Conservation (phyloP, 805 yeast species). For the Barnettozyma salicaria region DNA sequence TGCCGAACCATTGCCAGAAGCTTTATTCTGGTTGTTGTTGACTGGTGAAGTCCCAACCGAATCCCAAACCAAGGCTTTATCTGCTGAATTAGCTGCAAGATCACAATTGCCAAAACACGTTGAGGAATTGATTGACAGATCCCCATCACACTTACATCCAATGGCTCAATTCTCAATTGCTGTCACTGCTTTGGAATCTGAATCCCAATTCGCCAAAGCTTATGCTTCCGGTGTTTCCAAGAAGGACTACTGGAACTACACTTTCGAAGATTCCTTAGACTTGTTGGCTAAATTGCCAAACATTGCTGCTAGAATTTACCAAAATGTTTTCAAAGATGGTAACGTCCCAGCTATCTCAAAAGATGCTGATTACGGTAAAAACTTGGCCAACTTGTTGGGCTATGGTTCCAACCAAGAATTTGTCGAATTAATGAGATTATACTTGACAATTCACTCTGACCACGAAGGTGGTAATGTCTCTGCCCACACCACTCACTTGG, state of each 20-base stretch:
- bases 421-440: conserved; percentile 73
- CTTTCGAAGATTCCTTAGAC: conserved; percentile 76
- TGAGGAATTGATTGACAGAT: conserved; percentile 60
- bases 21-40: conserved; percentile 72
- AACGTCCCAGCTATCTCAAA: conserved; percentile 47
- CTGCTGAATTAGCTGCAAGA: conserved; percentile 75
- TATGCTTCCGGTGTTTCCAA: conserved; percentile 79
- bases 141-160: conserved; percentile 76
- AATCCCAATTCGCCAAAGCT: conserved; percentile 79
- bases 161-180: conserved; percentile 89
- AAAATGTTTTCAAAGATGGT: conserved; percentile 81
- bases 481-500: conserved; percentile 82
- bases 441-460: conserved; percentile 77
- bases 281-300: conserved; percentile 76
- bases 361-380: conserved; percentile 59
- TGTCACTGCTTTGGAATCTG: conserved; percentile 72
- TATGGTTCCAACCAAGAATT: conserved; percentile 60
- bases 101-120: conserved; percentile 75
- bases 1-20: conserved; percentile 71
- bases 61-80: conserved; percentile 61
- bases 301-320: conserved; percentile 79
- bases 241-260: conserved; percentile 79
- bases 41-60: conserved; percentile 81
- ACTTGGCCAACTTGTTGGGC: conserved; percentile 53
- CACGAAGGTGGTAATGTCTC: conserved; percentile 90